A percentile compares a stretch with the other conserved stretches of the same genome.
These are phyloP conservation scores for Mycena crocata DNA, from an alignment of 768 basidiomycete species.

Conservation along the genomic window DNA sequence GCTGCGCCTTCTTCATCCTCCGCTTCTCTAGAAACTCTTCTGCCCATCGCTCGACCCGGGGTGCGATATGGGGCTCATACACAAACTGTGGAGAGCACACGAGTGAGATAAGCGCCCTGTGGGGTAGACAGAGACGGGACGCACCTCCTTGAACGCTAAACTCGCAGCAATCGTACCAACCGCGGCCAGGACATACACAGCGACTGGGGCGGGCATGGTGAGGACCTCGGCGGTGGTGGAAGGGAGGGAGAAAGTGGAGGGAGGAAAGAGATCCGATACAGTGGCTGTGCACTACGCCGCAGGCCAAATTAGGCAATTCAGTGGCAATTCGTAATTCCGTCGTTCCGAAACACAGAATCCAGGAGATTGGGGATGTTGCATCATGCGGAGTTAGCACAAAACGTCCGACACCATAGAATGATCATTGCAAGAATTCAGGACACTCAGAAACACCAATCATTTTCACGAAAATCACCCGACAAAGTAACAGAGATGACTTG, in stretches of 20 bases:
- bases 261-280: conserved; percentile 15
- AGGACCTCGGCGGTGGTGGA: neutral
- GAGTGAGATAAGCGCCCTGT: conserved; percentile 12
- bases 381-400: no score
- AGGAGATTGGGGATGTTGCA: no score
- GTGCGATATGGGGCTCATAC: conserved; percentile 78
- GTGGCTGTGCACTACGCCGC: conserved; percentile 13
- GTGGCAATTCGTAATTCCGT: no score
- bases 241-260: neutral
- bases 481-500: no score
- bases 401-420: no score
- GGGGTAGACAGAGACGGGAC: conserved; percentile 30
- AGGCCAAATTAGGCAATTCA: conserved; percentile 6
- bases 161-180: conserved; percentile 61
- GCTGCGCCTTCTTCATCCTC: conserved; percentile 39
- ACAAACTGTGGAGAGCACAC: conserved; percentile 58
- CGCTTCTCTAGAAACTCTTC: conserved; percentile 51
- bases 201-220: conserved; percentile 52
- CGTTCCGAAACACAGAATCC: no score
- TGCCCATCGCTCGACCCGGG: conserved; percentile 63
- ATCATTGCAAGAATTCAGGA: no score
- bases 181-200: conserved; percentile 62
- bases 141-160: conserved; percentile 71
- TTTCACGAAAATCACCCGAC: no score
- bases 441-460: no score